phyloP scores from a whole-genome alignment of 169 alveolate species.

The Eimeria acervulina region DNA sequence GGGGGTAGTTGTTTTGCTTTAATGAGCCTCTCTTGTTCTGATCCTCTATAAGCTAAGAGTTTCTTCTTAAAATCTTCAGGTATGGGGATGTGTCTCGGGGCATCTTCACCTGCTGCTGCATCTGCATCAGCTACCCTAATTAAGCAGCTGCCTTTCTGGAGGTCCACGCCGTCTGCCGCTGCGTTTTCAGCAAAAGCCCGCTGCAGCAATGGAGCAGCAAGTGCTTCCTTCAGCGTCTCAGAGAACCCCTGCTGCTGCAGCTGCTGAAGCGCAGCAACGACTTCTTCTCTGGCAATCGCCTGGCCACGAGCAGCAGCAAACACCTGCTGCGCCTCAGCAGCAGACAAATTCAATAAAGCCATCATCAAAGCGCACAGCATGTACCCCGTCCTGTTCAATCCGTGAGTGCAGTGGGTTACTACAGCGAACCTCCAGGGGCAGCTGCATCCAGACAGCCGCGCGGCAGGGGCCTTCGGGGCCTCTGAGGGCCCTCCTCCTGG shows the following conservation, averaged over 20 bases:
- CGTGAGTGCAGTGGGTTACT: slow-evolving; percentile 78
- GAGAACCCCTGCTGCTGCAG: slow-evolving; percentile 9
- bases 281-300: slow-evolving; percentile 33
- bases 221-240: slow-evolving; percentile 24
- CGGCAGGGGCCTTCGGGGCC: not conserved
- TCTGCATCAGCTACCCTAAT: not conserved
- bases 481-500: not conserved
- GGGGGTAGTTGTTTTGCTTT: not conserved
- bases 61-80: slow-evolving; percentile 26
- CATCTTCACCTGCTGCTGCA: slow-evolving; percentile 13
- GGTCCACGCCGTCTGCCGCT: slow-evolving; percentile 13
- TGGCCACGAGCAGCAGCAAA: slow-evolving; percentile 35
- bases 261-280: slow-evolving; percentile 45
- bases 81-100: not conserved
- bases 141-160: slow-evolving; percentile 40
- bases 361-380: slow-evolving; percentile 51
- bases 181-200: slow-evolving; percentile 8
- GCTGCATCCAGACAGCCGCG: not conserved
- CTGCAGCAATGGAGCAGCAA: slow-evolving; percentile 27
- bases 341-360: slow-evolving; percentile 51
- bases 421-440: slow-evolving; percentile 57
- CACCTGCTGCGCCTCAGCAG: slow-evolving; percentile 49
- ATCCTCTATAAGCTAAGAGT: not conserved
- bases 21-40: not conserved
- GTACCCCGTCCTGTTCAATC: slow-evolving; percentile 75